These are phyloP conservation scores for Pichia manshurica DNA, from an alignment of 805 yeast species.

Conservation along the genomic window DNA sequence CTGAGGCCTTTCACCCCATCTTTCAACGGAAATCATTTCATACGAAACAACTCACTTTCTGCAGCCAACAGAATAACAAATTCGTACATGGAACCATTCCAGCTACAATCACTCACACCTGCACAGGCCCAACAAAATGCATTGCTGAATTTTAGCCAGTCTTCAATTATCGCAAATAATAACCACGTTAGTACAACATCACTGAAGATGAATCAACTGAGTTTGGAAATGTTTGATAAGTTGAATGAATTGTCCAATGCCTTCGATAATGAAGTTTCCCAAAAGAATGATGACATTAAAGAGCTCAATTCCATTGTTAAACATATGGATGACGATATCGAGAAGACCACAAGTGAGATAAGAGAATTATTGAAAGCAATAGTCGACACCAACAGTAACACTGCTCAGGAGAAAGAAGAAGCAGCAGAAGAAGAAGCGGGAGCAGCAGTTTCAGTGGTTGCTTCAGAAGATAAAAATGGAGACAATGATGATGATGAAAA, in stretches of 20 bases:
- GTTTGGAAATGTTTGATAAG: slow-evolving; percentile 45
- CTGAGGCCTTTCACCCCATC: slow-evolving; percentile 23
- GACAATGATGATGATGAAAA: neutral
- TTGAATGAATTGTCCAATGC: slow-evolving; percentile 42
- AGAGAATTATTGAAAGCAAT: slow-evolving; percentile 10
- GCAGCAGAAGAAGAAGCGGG: too few relatives aligned
- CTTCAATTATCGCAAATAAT: slow-evolving; percentile 1
- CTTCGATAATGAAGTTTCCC: slow-evolving; percentile 49
- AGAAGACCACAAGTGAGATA: slow-evolving; percentile 27
- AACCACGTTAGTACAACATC: slow-evolving; percentile 47
- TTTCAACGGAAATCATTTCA: neutral
- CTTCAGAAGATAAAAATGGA: too few relatives aligned
- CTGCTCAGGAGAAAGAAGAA: too few relatives aligned
- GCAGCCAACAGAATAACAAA: neutral
- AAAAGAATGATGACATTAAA: slow-evolving; percentile 33
- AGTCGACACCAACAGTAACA: too few relatives aligned
- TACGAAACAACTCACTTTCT: neutral
- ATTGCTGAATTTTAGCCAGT: slow-evolving; percentile 3
- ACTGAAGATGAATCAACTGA: slow-evolving; percentile 44
- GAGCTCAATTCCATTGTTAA: slow-evolving; percentile 25
- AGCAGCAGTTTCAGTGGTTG: too few relatives aligned
- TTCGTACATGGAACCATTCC: slow-evolving; percentile 14
- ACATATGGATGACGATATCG: slow-evolving; percentile 31
- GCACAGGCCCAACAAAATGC: neutral
- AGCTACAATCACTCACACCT: neutral